Conservation (phyloP, 176 grass and related monocot genomes). For the Olyra latifolia region DNA sequence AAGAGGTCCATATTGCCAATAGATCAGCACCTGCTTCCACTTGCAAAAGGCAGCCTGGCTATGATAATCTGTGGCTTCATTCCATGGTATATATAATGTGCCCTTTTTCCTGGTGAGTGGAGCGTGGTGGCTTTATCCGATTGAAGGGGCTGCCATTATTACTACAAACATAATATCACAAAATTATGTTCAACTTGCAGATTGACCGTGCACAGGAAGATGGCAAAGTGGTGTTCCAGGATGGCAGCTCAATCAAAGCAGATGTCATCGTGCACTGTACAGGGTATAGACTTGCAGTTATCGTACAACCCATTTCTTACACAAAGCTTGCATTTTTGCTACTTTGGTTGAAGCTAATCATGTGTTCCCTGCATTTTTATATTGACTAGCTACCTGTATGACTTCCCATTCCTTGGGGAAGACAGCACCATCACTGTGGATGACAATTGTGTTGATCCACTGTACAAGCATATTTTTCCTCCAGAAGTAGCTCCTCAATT, state of each 20-base stretch:
- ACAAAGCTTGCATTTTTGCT: background rate
- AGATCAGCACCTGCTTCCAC: slow-evolving; percentile 47
- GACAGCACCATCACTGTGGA: slow-evolving; percentile 61
- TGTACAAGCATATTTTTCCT: slow-evolving; percentile 81
- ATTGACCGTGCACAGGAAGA: slow-evolving; percentile 50
- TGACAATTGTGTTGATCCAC: slow-evolving; percentile 62
- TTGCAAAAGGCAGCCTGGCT: slow-evolving; percentile 49
- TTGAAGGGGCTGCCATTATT: slow-evolving; percentile 19
- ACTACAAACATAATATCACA: background rate
- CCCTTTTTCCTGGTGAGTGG: slow-evolving; percentile 36
- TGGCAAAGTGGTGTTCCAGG: slow-evolving; percentile 60
- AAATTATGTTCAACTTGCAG: slow-evolving; percentile 44
- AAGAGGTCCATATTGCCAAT: slow-evolving; percentile 68
- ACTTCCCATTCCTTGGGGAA: slow-evolving; percentile 63
- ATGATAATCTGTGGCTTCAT: slow-evolving; percentile 83
- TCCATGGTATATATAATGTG: slow-evolving; percentile 55
- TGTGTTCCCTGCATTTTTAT: background rate
- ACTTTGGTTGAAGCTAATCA: slow-evolving; percentile 20
- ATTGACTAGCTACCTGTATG: slow-evolving; percentile 60
- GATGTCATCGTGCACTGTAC: slow-evolving; percentile 83
- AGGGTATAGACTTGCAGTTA: slow-evolving; percentile 45
- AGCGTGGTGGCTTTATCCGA: slow-evolving; percentile 36
- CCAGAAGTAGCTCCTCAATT: slow-evolving; percentile 46
- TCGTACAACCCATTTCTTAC: background rate
- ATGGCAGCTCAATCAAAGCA: slow-evolving; percentile 54